Base-by-base conservation (phyloP, 1,284 basidiomycete species). In the Trichosporon asahii region DNA sequence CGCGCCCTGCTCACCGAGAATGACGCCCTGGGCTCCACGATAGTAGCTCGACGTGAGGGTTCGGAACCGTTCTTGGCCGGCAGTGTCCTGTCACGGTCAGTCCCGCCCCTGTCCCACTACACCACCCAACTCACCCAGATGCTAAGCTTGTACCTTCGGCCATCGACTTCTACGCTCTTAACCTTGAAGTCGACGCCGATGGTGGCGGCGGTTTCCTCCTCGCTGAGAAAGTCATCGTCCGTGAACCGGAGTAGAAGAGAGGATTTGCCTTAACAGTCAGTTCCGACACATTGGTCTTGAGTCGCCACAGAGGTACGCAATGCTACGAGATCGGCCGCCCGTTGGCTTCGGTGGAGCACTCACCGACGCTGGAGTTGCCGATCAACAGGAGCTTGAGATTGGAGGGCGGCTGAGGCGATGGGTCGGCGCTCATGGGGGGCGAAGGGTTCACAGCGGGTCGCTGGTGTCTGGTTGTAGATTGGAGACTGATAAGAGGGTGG, bases 41-140 rank as follows among this genome's bases (percentile, higher is more conserved):
- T 98, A 98, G 88, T 97, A 97, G 64, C 93, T 94, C 40, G 93
- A 95, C n/a, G 95, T 97, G 81, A 98, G 94, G 15, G 95, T 97
- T 75, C 95, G 90, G 90, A 98, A 98, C 37, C 95, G 89, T 85
- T 98, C 95, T 84, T 98, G 95, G 88, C 92, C 93, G 78, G 95
- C 95, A 73, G 95, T 98, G 72, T 96, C 94, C 93, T 94, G 76
- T 27, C 5, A 46, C 60, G 21, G 1, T 65, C 27, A 49, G 63
- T 65, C 61, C n/a, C 15, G 35, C 11, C 37, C 25, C 46, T 33
- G 12, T n/a, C 5, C 4, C 37, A 3, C 2, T 4, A 11, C 31
- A 9, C 31, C 3, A 23, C n/a, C 14, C 25, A 0, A 73, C 82
- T 66, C 63, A 85, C 86, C 87, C 87, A 88, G 70, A 88, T 86